Evolutionary conservation across 306 rosid species (phyloP).

Genomic region (Psophocarpus tetragonolobus): DNA sequence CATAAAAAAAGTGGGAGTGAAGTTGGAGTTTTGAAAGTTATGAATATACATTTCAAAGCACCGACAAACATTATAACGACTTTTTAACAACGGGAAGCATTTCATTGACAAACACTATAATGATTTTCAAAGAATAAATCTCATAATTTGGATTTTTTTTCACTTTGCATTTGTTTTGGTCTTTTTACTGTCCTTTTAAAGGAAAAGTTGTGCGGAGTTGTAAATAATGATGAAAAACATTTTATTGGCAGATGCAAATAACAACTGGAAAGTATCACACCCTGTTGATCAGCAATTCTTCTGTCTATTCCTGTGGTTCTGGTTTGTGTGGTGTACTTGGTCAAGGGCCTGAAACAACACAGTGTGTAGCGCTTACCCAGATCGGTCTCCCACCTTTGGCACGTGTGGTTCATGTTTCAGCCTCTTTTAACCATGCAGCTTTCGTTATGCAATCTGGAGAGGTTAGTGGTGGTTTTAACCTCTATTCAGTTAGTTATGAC

Average conservation of each 20-base stretch:
- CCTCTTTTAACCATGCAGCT: conserved; percentile 89
- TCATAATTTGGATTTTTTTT: neutral
- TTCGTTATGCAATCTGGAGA: conserved; percentile 83
- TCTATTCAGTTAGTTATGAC: conserved; percentile 8
- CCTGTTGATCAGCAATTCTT: conserved; percentile 68
- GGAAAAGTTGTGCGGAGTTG: conserved; percentile 3
- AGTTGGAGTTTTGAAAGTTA: neutral
- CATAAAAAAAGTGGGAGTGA: neutral
- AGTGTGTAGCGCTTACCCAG: conserved; percentile 69
- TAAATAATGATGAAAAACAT: conserved; percentile 32
- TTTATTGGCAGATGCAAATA: conserved; percentile 80
- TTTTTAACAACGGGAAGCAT: neutral
- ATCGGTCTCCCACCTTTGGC: conserved; percentile 65
- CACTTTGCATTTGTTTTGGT: neutral
- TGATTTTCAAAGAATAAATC: neutral
- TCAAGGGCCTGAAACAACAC: conserved; percentile 83
- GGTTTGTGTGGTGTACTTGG: conserved; percentile 93
- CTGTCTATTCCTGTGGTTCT: conserved; percentile 88
- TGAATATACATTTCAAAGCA: neutral
- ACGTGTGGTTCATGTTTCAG: conserved; percentile 74
- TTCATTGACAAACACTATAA: neutral
- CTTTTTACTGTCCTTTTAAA: neutral
- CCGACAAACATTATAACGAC: neutral
- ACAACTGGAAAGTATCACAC: conserved; percentile 90
- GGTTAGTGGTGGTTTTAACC: conserved; percentile 50